Evolutionary conservation across 257 asterid genomes (phyloP).

Genomic region (Capsicum baccatum): DNA sequence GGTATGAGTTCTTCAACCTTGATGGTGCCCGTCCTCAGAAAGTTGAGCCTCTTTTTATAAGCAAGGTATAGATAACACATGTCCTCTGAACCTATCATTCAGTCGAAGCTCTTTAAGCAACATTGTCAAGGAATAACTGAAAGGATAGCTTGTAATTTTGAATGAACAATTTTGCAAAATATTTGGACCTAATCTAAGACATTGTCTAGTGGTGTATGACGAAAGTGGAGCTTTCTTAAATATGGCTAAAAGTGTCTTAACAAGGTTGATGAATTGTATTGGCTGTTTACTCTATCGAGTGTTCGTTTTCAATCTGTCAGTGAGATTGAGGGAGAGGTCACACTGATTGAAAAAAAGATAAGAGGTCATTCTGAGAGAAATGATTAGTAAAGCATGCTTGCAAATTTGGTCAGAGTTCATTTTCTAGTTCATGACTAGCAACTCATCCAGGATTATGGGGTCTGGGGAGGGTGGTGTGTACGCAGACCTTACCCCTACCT

Average conservation of each 20-base stretch:
- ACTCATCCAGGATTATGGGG: not conserved
- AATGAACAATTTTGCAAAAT: not conserved
- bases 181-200: not conserved
- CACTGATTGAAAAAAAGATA: not conserved
- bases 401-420: not conserved
- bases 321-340: not conserved
- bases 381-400: not conserved
- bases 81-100: not conserved
- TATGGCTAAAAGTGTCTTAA: not conserved
- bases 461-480: not conserved
- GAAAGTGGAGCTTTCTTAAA: not conserved
- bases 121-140: not conserved
- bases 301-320: not conserved
- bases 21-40: constrained; percentile 69
- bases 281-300: not conserved
- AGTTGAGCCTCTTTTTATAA: constrained; percentile 82
- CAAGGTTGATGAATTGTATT: not conserved
- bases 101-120: constrained; percentile 4
- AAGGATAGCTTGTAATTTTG: not conserved
- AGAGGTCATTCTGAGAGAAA: not conserved
- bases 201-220: not conserved
- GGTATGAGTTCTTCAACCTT: constrained; percentile 83
- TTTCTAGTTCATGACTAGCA: not conserved
- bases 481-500: not conserved
- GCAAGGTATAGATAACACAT: constrained; percentile 70